These are phyloP conservation scores for Quercus berberidifolia DNA, from an alignment of 306 rosid genomes.

Conservation along the genomic window DNA sequence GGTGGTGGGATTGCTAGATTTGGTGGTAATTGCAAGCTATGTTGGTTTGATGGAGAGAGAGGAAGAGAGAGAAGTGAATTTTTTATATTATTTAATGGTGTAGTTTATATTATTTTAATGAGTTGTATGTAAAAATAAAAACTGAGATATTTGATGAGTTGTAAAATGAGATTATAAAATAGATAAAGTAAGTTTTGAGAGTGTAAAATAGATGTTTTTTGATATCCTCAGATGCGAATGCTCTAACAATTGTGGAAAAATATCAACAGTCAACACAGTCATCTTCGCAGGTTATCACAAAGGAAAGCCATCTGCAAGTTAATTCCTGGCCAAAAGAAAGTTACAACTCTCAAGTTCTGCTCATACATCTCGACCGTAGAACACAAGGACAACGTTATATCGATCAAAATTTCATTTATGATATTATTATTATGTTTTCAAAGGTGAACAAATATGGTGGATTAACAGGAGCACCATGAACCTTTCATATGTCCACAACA, in stretches of 20 bases:
- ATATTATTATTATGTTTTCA: neutral
- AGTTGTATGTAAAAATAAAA: too few relatives aligned
- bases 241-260: neutral
- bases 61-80: too few relatives aligned
- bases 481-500: neutral
- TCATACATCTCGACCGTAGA: neutral
- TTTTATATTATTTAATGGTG: too few relatives aligned
- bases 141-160: too few relatives aligned
- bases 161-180: too few relatives aligned
- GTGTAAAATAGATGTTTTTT: too few relatives aligned
- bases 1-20: too few relatives aligned
- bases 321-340: neutral
- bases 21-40: too few relatives aligned
- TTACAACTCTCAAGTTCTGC: neutral
- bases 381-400: neutral
- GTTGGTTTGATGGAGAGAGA: too few relatives aligned
- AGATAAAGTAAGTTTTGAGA: fast-evolving
- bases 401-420: neutral
- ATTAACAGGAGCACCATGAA: neutral
- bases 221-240: fast-evolving
- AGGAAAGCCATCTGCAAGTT: neutral
- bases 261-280: neutral
- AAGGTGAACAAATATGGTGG: neutral
- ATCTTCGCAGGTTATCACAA: neutral
- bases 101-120: too few relatives aligned